Percentiles rank a stretch among this genome's conserved stretches.
Conservation (phyloP, 176 grass and related monocot species). For the Aegilops umbellulata region DNA sequence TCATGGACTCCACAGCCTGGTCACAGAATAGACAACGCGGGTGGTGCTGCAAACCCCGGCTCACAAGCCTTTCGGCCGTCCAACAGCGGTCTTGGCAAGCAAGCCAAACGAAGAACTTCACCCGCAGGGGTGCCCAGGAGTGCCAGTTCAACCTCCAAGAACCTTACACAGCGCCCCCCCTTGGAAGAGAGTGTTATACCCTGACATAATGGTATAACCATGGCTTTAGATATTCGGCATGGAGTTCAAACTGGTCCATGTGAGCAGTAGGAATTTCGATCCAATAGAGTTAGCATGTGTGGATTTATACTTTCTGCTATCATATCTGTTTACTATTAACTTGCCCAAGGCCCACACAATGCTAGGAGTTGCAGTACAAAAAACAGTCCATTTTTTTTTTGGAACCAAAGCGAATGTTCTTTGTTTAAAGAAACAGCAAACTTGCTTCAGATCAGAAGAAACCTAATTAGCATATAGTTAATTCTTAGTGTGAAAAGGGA, state of each 20-base stretch:
- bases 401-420: neutral
- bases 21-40: neutral
- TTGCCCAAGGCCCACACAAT: neutral
- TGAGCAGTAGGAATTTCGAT: neutral
- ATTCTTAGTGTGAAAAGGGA: neutral
- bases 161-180: too few species aligned
- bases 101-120: too few species aligned
- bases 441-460: neutral
- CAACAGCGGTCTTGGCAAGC: too few species aligned
- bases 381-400: neutral
- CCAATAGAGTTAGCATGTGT: neutral
- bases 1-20: neutral
- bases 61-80: too few species aligned
- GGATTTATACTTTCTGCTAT: neutral
- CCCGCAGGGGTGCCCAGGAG: too few species aligned
- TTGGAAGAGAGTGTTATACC: neutral
- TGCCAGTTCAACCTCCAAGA: too few species aligned
- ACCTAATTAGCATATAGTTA: neutral
- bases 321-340: neutral
- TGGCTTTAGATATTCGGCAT: neutral
- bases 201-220: neutral
- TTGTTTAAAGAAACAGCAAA: neutral
- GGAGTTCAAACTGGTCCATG: neutral
- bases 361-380: neutral
- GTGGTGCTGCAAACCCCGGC: too few species aligned